A percentile compares a stretch with the other conserved stretches of the same genome.
Conservation (phyloP, 805 yeast genomes). For the Hanseniaspora thailandica region DNA sequence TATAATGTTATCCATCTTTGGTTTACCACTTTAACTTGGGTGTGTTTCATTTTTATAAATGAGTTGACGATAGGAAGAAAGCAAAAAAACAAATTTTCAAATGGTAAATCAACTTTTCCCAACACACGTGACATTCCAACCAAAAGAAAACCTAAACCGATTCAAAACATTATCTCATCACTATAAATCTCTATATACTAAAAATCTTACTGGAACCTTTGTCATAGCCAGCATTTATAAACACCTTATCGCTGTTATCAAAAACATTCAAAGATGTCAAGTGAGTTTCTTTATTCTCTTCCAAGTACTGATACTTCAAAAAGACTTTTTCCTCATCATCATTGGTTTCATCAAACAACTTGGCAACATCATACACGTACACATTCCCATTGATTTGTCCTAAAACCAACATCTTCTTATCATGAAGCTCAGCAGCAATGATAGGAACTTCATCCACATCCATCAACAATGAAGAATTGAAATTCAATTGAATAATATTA, state of each 20-base stretch:
- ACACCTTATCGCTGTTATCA: neutral
- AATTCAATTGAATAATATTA: neutral
- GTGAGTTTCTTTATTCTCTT: neutral
- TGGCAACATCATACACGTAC: slow-evolving; percentile 3
- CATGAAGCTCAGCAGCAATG: neutral
- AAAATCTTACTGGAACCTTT: slow-evolving; percentile 8
- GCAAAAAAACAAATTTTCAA: too few species aligned
- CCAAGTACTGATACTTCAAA: neutral
- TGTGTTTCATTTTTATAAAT: neutral
- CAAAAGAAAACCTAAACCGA: too few species aligned
- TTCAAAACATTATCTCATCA: neutral
- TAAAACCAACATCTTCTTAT: neutral
- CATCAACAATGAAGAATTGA: neutral
- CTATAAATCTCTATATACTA: neutral
- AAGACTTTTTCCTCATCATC: neutral
- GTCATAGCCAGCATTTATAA: slow-evolving; percentile 10
- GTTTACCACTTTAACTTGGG: too few species aligned
- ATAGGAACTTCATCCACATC: slow-evolving; percentile 6
- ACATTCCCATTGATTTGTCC: slow-evolving; percentile 9
- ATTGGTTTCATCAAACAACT: neutral
- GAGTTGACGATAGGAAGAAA: too few species aligned
- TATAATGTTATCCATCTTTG: slow-evolving; percentile 9
- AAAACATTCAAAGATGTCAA: slow-evolving; percentile 4
- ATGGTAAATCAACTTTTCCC: too few species aligned
- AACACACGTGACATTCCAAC: too few species aligned